Evolutionary conservation across 1,284 basidiomycete species (phyloP).

Genomic region (Pterulicium gracile): DNA sequence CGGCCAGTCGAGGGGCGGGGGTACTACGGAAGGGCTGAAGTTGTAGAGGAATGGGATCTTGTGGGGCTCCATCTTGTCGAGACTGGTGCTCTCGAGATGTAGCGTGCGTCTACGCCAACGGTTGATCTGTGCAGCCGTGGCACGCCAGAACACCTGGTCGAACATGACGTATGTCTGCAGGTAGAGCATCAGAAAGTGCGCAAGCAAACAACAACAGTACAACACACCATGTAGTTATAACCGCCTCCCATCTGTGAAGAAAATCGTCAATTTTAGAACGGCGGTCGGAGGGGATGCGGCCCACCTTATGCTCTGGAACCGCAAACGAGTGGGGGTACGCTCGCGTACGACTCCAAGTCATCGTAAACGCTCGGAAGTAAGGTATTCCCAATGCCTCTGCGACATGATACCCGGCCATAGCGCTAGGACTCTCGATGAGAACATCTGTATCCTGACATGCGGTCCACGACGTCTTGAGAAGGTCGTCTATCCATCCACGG

Average conservation of each 20-base stretch:
- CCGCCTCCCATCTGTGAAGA: conserved; percentile 80
- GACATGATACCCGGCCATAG: conserved; percentile 98
- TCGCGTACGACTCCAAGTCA: conserved; percentile 76
- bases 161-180: conserved; percentile 81
- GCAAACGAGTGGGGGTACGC: conserved; percentile 98
- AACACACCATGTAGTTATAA: conserved; percentile 91
- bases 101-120: conserved; percentile 80
- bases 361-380: conserved; percentile 88
- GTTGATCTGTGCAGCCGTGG: conserved; percentile 89
- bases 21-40: conserved; percentile 84
- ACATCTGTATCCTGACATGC: conserved; percentile 93
- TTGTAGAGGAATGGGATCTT: conserved; percentile 98
- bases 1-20: conserved; percentile 92
- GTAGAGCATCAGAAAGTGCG: conserved; percentile 5
- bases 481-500: conserved; percentile 93
- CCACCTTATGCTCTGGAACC: conserved; percentile 81
- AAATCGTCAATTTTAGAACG: conserved; percentile 12
- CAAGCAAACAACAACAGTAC: conserved; percentile 2
- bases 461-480: conserved; percentile 88
- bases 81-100: conserved; percentile 69
- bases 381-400: conserved; percentile 90
- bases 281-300: conserved; percentile 3
- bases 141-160: conserved; percentile 97
- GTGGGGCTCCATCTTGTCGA: conserved; percentile 92
- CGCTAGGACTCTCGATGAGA: conserved; percentile 89